phyloP scores from a whole-genome alignment of 441 rosid genomes.

The Biscutella laevigata region DNA sequence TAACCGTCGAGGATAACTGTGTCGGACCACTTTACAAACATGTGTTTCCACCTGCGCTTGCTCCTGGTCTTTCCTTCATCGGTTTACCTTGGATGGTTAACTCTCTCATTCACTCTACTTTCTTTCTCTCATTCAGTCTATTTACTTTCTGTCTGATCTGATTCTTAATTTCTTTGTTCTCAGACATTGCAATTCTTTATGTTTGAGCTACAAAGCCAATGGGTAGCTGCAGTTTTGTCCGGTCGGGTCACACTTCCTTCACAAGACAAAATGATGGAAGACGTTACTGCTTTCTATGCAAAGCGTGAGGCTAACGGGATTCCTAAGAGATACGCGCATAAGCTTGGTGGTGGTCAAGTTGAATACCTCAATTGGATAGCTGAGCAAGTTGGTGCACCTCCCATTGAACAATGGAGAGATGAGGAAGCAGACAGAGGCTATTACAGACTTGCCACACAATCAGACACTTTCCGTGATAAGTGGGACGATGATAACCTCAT shows the following conservation, averaged over 20 bases:
- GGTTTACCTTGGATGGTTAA: constrained; percentile 71
- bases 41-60: constrained; percentile 53
- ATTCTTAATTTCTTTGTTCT: neutral
- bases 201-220: constrained; percentile 66
- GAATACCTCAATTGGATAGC: constrained; percentile 17
- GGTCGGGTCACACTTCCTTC: constrained; percentile 49
- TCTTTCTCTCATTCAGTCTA: neutral
- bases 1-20: constrained; percentile 57
- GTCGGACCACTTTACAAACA: constrained; percentile 71
- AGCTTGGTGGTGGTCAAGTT: constrained; percentile 23
- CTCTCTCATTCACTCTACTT: neutral
- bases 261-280: constrained; percentile 52
- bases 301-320: constrained; percentile 33
- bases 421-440: neutral
- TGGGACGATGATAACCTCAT: constrained; percentile 49
- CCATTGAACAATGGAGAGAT: constrained; percentile 13
- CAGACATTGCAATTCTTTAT: constrained; percentile 40
- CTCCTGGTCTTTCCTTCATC: constrained; percentile 67
- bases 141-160: neutral
- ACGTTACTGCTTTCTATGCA: constrained; percentile 38
- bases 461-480: constrained; percentile 53
- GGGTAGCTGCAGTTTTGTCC: constrained; percentile 65
- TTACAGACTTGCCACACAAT: constrained; percentile 1
- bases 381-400: constrained; percentile 9
- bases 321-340: constrained; percentile 60